phyloP scores from a whole-genome alignment of 495 filamentous ascomycete species.

The Lophiostoma macrostomum region DNA sequence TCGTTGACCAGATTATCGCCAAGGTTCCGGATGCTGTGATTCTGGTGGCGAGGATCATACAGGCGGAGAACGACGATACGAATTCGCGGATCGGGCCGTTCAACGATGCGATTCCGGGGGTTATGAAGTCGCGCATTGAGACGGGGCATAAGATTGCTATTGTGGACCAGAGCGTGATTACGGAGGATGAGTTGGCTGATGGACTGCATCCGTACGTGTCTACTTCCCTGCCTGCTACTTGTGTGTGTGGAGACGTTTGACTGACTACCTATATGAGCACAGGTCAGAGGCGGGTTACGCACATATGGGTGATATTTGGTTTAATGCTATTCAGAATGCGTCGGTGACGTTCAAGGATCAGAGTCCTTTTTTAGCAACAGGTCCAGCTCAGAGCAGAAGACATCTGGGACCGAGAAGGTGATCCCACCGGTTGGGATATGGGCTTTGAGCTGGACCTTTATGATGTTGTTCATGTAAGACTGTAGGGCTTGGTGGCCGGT shows the following conservation, averaged over 20 bases:
- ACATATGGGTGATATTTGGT: conserved; percentile 26
- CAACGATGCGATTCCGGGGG: conserved; percentile 14
- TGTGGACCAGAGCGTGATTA: conserved; percentile 13
- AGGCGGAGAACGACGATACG: background rate
- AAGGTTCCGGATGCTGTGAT: conserved; percentile 10
- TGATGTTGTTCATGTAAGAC: too few relatives aligned
- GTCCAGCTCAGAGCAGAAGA: conserved; percentile 7
- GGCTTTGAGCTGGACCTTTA: too few relatives aligned
- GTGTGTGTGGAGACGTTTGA: too few relatives aligned
- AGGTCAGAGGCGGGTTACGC: conserved; percentile 17
- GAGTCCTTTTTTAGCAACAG: too few relatives aligned
- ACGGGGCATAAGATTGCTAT: conserved; percentile 13
- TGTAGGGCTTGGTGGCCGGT: too few relatives aligned
- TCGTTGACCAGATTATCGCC: conserved; percentile 8
- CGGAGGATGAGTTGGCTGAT: conserved; percentile 13
- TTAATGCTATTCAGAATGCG: conserved; percentile 3
- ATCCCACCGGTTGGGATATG: too few relatives aligned
- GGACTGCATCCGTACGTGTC: conserved; percentile 21
- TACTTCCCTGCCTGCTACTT: too few relatives aligned
- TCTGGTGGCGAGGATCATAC: conserved; percentile 24
- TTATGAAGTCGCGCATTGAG: conserved; percentile 2
- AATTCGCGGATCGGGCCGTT: conserved; percentile 11
- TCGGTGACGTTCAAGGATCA: too few relatives aligned
- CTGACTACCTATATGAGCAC: background rate
- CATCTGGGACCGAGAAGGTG: too few relatives aligned